Base-by-base conservation (phyloP, 495 filamentous ascomycete genomes). In the Neurospora sp. region DNA sequence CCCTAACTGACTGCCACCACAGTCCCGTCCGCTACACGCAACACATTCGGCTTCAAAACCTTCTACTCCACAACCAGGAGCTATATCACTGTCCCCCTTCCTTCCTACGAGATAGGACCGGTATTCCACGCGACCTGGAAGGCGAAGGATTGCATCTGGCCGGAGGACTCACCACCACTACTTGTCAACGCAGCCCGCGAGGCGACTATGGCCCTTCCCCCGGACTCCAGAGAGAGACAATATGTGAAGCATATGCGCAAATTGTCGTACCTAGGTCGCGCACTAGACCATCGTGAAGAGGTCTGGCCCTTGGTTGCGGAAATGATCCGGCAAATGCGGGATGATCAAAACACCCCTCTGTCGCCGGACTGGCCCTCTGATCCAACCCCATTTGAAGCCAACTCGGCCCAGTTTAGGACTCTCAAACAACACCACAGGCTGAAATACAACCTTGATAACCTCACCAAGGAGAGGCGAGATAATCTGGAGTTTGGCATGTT, bases 151-250 rank as follows among this genome's bases (percentile, higher is more conserved):
- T 3, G 27, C 53, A 18, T 18, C 27, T 66, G 53, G 53, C 27
- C 27, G 0, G 6, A 18, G 3, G 14, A 0, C 12, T 5, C 27
- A 3, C 1, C 27, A 16, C 14, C 7, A 9, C 0, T 2, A 18
- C 53, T 66, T 3, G 3, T 66, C 3, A 37, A 16, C 12, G 14
- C 12, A 37, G 53, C 27, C 7, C 53, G 53, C 27, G 53, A 31
- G 27, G 2, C 3, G 12, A 12, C 27, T 9, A 8, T 9, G 53
- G 14, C 12, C 14, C 3, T 16, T 16, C 14, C 53, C 14, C 27
- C 27, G 7, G 27, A 35, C 53, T 66, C 53, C 27, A 35, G 3
- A 31, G 53, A 35, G 53, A 10, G 27, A 37, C 53, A 5, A 1
- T 66, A 66, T 7, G 27, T 7, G 14, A 7, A 66, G 53, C 53